Conservation (phyloP, 495 filamentous ascomycete species). For the Neurospora terricola region DNA sequence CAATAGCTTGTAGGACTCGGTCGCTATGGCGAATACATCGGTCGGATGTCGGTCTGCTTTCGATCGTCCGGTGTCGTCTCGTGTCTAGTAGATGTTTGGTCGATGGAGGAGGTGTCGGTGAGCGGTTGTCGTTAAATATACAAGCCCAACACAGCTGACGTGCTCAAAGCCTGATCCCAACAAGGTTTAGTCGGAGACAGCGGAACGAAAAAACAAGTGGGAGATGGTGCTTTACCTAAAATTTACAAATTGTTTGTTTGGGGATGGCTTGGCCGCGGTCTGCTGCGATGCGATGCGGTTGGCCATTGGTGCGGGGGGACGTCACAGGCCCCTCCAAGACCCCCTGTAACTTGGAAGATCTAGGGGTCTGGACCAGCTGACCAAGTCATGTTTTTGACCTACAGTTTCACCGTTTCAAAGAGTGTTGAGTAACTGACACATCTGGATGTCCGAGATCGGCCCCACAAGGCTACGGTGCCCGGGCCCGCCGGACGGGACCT, state of each 20-base stretch:
- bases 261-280: background rate
- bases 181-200: background rate
- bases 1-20: background rate
- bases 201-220: background rate
- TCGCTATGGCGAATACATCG: background rate
- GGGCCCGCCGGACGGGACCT: background rate
- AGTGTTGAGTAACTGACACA: background rate
- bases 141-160: background rate
- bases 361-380: background rate
- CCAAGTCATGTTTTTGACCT: background rate
- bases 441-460: background rate
- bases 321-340: background rate
- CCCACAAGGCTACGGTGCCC: background rate
- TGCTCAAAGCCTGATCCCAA: background rate
- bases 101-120: background rate
- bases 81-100: background rate
- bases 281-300: background rate
- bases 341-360: background rate
- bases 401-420: background rate
- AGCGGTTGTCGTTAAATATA: background rate
- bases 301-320: background rate
- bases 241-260: background rate
- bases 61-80: background rate
- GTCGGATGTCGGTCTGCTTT: background rate
- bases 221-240: background rate